Evolutionary conservation across 2,329 filamentous ascomycete species (phyloP).

Genomic region (Apiospora malaysiana): DNA sequence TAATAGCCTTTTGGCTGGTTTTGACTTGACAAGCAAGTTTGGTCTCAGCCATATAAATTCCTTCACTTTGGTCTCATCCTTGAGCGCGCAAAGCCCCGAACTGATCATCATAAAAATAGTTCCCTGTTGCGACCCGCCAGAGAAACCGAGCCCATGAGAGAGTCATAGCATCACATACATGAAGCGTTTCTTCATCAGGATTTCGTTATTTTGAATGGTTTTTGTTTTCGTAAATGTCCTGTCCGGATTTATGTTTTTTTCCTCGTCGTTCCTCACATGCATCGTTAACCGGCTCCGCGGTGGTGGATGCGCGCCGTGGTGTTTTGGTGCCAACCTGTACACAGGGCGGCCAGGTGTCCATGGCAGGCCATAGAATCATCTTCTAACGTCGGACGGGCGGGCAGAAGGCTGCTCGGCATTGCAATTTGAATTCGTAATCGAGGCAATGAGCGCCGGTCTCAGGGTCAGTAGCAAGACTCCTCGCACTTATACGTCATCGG

Average conservation of each 20-base stretch:
- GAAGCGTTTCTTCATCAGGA: conserved; percentile 13
- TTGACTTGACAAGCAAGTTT: conserved; percentile 6
- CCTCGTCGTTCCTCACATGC: background rate
- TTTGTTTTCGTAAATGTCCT: conserved; percentile 8
- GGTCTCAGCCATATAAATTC: background rate
- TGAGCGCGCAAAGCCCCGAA: conserved; percentile 1
- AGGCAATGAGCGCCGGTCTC: background rate
- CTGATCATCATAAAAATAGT: background rate
- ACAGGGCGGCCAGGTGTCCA: background rate
- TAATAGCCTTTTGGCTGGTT: background rate
- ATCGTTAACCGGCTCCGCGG: background rate
- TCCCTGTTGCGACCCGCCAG: background rate
- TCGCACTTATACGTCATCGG: background rate
- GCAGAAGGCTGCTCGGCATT: background rate
- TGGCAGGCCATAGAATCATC: background rate
- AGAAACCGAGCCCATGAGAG: background rate
- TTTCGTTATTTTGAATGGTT: conserved; percentile 8
- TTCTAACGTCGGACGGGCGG: background rate
- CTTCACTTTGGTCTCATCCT: background rate
- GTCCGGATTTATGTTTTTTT: background rate
- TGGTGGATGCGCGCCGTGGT: background rate
- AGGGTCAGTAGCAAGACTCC: background rate
- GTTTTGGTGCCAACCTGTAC: background rate
- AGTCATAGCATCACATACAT: background rate
- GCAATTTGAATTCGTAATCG: background rate